A percentile compares a stretch with the other conserved stretches of the same genome.
These are phyloP conservation scores for Pichia gijzeniarum DNA, from an alignment of 805 yeast species.

Conservation along the genomic window DNA sequence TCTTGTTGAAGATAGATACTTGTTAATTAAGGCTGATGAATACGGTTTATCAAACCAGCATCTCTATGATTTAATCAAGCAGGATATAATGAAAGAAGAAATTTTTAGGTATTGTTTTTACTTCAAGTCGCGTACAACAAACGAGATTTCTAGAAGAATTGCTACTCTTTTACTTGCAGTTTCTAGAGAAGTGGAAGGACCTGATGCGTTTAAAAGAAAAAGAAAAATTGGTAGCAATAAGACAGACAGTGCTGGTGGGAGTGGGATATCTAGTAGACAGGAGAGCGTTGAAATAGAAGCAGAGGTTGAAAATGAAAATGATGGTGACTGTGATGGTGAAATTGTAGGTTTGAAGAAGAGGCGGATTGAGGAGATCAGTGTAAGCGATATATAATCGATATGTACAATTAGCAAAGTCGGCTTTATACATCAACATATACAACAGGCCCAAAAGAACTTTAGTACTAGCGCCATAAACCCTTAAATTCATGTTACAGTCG, in stretches of 20 bases:
- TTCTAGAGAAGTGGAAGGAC: slow-evolving; percentile 63
- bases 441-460: no score
- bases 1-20: slow-evolving; percentile 62
- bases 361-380: slow-evolving; percentile 5
- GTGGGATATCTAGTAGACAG: slow-evolving; percentile 25
- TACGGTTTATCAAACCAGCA: slow-evolving; percentile 57
- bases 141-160: slow-evolving; percentile 64
- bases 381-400: no score
- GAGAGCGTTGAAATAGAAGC: slow-evolving; percentile 17
- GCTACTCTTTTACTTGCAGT: slow-evolving; percentile 62
- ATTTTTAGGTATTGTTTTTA: slow-evolving; percentile 70
- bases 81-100: slow-evolving; percentile 53
- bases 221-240: slow-evolving; percentile 16
- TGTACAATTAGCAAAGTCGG: no score
- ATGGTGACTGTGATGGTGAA: neutral
- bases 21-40: slow-evolving; percentile 54
- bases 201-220: slow-evolving; percentile 47
- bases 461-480: no score
- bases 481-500: no score
- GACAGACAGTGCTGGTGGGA: slow-evolving; percentile 12
- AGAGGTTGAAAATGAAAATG: neutral
- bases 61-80: slow-evolving; percentile 57
- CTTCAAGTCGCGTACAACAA: slow-evolving; percentile 61
- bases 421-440: no score
- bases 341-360: neutral